Conservation (phyloP, 2,329 filamentous ascomycete genomes). For the Neophaeococcomyces aloes region DNA sequence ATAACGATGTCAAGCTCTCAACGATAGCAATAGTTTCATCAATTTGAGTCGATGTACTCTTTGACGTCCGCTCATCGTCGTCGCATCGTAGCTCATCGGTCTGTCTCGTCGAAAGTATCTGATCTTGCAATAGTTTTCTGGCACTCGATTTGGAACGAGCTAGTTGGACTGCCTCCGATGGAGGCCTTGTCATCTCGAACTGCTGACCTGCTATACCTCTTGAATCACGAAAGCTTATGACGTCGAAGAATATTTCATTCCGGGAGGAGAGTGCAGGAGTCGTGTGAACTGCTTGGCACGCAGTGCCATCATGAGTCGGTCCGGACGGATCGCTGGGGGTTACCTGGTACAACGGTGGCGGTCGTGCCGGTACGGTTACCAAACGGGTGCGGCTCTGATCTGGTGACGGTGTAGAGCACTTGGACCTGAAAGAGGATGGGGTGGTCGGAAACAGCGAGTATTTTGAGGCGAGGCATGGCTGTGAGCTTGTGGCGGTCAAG, state of each 20-base stretch:
- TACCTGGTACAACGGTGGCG: constrained; percentile 16
- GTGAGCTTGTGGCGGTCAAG: neutral
- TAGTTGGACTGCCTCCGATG: constrained; percentile 17
- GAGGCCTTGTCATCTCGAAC: constrained; percentile 21
- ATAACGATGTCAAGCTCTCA: constrained; percentile 10
- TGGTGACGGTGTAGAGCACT: neutral
- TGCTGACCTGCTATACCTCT: constrained; percentile 18
- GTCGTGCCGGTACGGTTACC: constrained; percentile 16
- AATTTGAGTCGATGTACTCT: constrained; percentile 9
- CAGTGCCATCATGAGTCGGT: neutral
- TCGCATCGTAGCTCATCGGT: neutral
- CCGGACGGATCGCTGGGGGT: constrained; percentile 10
- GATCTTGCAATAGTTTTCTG: constrained; percentile 9
- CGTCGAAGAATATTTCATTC: constrained; percentile 22
- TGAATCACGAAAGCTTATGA: constrained; percentile 20
- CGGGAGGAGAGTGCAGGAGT: neutral
- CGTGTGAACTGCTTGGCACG: neutral
- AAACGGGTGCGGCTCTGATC: constrained; percentile 11
- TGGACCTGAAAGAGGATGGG: constrained; percentile 8
- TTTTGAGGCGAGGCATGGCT: constrained; percentile 12
- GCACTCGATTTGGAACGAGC: constrained; percentile 17
- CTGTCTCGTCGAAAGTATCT: neutral
- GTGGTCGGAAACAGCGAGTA: constrained; percentile 20
- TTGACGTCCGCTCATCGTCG: neutral
- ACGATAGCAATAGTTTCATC: constrained; percentile 22